Evolutionary conservation across 169 alveolate genomes (phyloP), one percentile per base, ranked within the genome.

Genomic region (Amoebophrya sp.): DNA sequence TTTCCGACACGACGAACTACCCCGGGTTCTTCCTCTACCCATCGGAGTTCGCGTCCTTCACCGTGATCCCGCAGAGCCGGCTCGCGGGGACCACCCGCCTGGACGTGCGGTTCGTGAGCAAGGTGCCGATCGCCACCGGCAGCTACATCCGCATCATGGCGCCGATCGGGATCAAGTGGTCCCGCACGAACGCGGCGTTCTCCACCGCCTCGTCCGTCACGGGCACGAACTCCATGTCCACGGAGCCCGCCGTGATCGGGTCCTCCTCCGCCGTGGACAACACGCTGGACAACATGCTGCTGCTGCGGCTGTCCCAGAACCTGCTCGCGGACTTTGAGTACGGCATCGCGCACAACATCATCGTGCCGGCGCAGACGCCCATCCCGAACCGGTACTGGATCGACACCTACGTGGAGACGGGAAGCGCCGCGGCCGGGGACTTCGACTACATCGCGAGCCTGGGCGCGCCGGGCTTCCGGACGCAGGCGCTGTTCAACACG

Each of bases 271-370:
- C 90, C 34, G 2, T 16, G 34, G 78, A 58, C 78, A 58, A 16
- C 39, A 58, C 78, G 78, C 23, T 58, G 78, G 78, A 58, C 41
- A 88, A 88, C 90, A 38, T 41, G 50, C 70, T 88, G 23, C 39
- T 58, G 13, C 58, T 88, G 20, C 69, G 90, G 5, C 34, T 88
- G 10, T 10, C 41, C 42, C 78, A 88, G 41, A 39, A 88, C n/a
- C 70, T 88, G 69, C 48, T 41, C 39, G 90, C 90, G 78, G 90
- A 58, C 39, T 88, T 88, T n/a, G 90, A 88, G 90, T 88, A 88
- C 70, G 90, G 90, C 20, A 23, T 88, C 41, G 50, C 45, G 90
- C 78, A 45, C 41, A 58, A 41, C 5, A 58, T 38, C 42, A 23
- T 58, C 4, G 70, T 88, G 15, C 90, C 90, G 20, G 69, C 69